phyloP scores from a whole-genome alignment of 1,139 yeast species.

The Yamadazyma friedrichii region DNA sequence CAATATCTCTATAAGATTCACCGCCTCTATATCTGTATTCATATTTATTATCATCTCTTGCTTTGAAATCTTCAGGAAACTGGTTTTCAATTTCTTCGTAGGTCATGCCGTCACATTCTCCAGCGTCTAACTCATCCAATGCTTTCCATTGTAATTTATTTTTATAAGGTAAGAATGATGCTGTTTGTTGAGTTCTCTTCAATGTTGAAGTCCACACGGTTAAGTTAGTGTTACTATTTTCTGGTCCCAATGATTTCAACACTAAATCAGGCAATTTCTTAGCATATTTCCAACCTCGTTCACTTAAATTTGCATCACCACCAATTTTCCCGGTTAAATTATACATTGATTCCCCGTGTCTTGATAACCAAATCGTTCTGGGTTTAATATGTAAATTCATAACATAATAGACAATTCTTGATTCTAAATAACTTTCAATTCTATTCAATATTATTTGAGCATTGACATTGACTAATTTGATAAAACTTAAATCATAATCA shows the following conservation, averaged over 20 bases:
- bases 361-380: constrained; percentile 84
- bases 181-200: constrained; percentile 89
- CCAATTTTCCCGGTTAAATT: constrained; percentile 94
- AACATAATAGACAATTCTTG: constrained; percentile 90
- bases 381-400: constrained; percentile 95
- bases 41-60: constrained; percentile 93
- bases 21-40: constrained; percentile 97
- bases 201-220: constrained; percentile 97
- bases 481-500: constrained; percentile 74
- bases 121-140: constrained; percentile 94
- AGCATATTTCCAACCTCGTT: constrained; percentile 86
- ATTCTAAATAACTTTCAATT: constrained; percentile 85
- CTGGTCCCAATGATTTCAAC: constrained; percentile 67
- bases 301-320: constrained; percentile 87
- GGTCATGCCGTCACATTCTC: constrained; percentile 95
- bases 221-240: constrained; percentile 58
- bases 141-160: constrained; percentile 92
- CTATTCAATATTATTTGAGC: constrained; percentile 84
- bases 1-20: constrained; percentile 94
- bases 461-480: constrained; percentile 83
- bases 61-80: constrained; percentile 93
- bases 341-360: constrained; percentile 94
- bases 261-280: constrained; percentile 78
- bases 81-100: constrained; percentile 75
- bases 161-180: constrained; percentile 76